Base-by-base conservation (phyloP, 495 filamentous ascomycete species). In the Lepidopterella palustris region DNA sequence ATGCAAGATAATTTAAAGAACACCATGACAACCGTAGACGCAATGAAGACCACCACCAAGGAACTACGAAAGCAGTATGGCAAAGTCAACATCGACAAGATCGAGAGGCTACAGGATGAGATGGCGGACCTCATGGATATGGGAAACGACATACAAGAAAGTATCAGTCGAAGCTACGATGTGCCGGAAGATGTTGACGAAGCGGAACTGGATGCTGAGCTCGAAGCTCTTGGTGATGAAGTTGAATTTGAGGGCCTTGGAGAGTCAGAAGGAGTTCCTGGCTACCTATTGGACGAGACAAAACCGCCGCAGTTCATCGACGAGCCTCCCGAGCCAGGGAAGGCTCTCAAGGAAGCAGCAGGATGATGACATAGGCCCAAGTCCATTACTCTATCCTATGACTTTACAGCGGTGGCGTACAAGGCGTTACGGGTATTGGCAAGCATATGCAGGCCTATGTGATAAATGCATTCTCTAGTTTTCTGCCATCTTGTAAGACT, bases 1-100 rank as follows among this genome's bases (percentile, higher is more conserved):
- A 97, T 98, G 95, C 91, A 93, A 76, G 93, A 97, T 74, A 97
- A 98, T 67, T 84, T 98, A 31, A 95, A 96, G 71, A 97, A 97
- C 72, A 92, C 95, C 54, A 96, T 97, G 92, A 93, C 90, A 21
- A 97, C 93, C 0, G 90, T 97, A 15, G 93, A 97, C 71, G 95
- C 91, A 20, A 91, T 97, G 83, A 93, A 97, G 78, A 87, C 83
- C 0, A 97, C 95, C 25, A 96, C 95, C 67, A 97, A 97, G 77
- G 85, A 88, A 55, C 78, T 98, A 57, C 83, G 83, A 67, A 92
- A 95, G 72, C 95, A 98, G 77, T 97, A 97, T 72, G 92, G 93
- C 62, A 96, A 96, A 77, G 85, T 98, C 60, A 86, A 97, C 66
- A 85, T 98, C 29, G 95, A 98, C 74, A 89, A 95, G 82, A 96